These are phyloP conservation scores for Eucalyptus pauciflora DNA, from an alignment of 345 rosid genomes.

Conservation along the genomic window DNA sequence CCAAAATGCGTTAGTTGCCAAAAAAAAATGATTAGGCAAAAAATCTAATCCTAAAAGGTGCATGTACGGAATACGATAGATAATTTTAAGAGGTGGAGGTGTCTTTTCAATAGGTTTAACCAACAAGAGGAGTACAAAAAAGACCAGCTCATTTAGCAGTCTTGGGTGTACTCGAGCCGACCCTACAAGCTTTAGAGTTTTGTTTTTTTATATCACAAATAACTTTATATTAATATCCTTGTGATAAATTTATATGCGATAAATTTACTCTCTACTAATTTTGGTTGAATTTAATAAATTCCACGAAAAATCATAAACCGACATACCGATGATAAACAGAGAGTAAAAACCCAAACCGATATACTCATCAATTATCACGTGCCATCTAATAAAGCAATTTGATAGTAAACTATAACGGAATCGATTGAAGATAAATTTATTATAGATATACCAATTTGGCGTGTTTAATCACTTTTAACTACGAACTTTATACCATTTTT, in stretches of 20 bases:
- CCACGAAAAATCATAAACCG: accelerated
- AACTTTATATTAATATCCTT: accelerated
- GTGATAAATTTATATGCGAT: too few relatives aligned
- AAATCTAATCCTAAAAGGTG: background rate
- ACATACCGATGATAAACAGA: accelerated
- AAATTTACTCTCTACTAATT: accelerated
- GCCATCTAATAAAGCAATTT: too few relatives aligned
- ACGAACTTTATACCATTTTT: background rate
- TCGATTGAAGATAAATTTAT: too few relatives aligned
- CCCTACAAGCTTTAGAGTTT: background rate
- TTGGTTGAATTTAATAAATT: too few relatives aligned
- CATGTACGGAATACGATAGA: background rate
- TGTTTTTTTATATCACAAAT: background rate
- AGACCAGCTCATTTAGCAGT: background rate
- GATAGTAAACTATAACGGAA: accelerated
- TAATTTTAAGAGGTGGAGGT: background rate
- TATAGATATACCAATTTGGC: accelerated
- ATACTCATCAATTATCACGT: accelerated
- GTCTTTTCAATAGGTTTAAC: background rate
- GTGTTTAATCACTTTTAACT: background rate
- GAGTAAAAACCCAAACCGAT: accelerated
- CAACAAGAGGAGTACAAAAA: background rate
- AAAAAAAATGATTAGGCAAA: background rate
- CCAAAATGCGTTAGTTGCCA: background rate
- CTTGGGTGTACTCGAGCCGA: background rate